A percentile compares a stretch with the other conserved stretches of the same genome.
These are phyloP conservation scores for Brassica rapa DNA, from an alignment of 345 rosid species.

Conservation along the genomic window DNA sequence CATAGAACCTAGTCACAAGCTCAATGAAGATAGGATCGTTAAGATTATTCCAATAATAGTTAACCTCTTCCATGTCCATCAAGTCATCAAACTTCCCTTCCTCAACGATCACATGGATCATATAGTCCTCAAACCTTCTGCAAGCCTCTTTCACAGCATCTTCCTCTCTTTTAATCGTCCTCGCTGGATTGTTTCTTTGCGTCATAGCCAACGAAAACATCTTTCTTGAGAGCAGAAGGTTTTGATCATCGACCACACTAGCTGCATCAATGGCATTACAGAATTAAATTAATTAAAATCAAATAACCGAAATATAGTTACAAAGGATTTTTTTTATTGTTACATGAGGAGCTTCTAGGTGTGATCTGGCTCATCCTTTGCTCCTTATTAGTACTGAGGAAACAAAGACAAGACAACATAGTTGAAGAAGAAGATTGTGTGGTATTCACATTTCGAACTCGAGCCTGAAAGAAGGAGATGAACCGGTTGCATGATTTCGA, in stretches of 20 bases:
- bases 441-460: constrained; percentile 18
- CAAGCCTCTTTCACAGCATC: constrained; percentile 69
- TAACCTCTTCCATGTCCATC: constrained; percentile 79
- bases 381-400: constrained; percentile 36
- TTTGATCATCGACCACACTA: constrained; percentile 19
- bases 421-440: constrained; percentile 22
- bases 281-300: background rate
- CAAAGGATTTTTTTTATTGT: background rate
- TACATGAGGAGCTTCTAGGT: constrained; percentile 40
- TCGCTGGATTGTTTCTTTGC: constrained; percentile 36
- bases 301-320: background rate
- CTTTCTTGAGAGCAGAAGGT: constrained; percentile 37
- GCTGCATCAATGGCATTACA: constrained; percentile 15
- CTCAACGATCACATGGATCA: constrained; percentile 76
- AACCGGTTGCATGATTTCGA: constrained; percentile 50
- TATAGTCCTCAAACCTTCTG: constrained; percentile 74
- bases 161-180: constrained; percentile 18
- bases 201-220: constrained; percentile 47
- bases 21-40: constrained; percentile 64
- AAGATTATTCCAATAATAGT: constrained; percentile 72
- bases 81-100: constrained; percentile 67
- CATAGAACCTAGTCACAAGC: constrained; percentile 73
- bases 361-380: constrained; percentile 39
- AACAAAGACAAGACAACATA: constrained; percentile 34
- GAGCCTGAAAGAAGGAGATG: constrained; percentile 38